Conservation (phyloP, 1,284 basidiomycete genomes). For the Neonothopanus nambi region DNA sequence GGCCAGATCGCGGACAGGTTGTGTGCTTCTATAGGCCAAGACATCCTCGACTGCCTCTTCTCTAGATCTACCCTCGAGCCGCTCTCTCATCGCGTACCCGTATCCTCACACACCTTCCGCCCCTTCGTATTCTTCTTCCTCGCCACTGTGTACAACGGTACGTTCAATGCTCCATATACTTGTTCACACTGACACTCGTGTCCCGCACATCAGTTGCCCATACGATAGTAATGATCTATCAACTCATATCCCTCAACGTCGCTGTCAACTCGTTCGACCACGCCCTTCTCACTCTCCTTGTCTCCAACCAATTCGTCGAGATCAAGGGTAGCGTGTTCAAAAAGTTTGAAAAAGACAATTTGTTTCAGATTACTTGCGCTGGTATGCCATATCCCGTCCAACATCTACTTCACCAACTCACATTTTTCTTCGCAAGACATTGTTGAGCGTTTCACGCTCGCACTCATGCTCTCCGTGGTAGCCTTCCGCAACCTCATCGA, state of each 20-base stretch:
- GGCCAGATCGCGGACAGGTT: constrained; percentile 92
- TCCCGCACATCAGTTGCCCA: constrained; percentile 88
- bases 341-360: constrained; percentile 98
- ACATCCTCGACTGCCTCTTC: constrained; percentile 95
- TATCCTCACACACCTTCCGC: constrained; percentile 65
- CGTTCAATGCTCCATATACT: constrained; percentile 26
- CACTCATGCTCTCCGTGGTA: constrained; percentile 89
- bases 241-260: constrained; percentile 94
- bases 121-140: constrained; percentile 87
- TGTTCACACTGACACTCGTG: neutral
- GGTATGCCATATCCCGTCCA: no score
- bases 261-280: constrained; percentile 99
- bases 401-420: constrained; percentile 5
- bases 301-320: constrained; percentile 99
- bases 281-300: constrained; percentile 88
- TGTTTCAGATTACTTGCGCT: constrained; percentile 99
- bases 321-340: constrained; percentile 99
- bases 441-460: constrained; percentile 94
- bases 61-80: constrained; percentile 87
- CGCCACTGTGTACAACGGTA: constrained; percentile 84
- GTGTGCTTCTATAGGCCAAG: constrained; percentile 97
- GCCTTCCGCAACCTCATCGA: constrained; percentile 96
- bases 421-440: constrained; percentile 66
- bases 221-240: constrained; percentile 95
- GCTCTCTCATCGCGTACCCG: constrained; percentile 60